Evolutionary conservation across 2,329 filamentous ascomycete genomes (phyloP).

Genomic region (Aspergillus sp.): DNA sequence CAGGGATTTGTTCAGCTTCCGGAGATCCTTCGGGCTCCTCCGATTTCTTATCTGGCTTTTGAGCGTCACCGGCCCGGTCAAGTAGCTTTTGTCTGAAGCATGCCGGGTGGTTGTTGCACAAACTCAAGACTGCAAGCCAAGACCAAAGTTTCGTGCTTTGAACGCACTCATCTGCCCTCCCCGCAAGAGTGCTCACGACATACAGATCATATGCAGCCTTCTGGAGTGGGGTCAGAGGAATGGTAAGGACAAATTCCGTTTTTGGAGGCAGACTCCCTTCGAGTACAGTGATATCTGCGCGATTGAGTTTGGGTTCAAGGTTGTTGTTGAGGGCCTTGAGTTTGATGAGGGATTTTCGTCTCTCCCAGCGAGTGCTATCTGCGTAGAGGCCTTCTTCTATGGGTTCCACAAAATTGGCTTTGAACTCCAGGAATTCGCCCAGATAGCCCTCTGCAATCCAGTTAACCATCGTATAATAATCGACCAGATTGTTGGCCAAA

Average conservation of each 20-base stretch:
- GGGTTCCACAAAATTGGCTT: slow-evolving; percentile 65
- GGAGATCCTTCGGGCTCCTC: slow-evolving; percentile 18
- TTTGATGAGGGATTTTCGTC: slow-evolving; percentile 62
- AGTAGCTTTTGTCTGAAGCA: slow-evolving; percentile 53
- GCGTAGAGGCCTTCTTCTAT: slow-evolving; percentile 70
- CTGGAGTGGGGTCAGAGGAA: slow-evolving; percentile 69
- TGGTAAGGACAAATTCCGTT: slow-evolving; percentile 75
- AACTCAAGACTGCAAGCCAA: slow-evolving; percentile 54
- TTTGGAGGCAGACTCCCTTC: slow-evolving; percentile 70
- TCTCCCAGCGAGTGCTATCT: slow-evolving; percentile 60
- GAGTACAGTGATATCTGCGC: slow-evolving; percentile 68
- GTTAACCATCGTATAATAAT: slow-evolving; percentile 84
- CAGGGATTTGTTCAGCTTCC: slow-evolving; percentile 34
- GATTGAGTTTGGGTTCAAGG: slow-evolving; percentile 74
- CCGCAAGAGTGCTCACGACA: slow-evolving; percentile 41
- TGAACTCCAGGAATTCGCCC: slow-evolving; percentile 68
- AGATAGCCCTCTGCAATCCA: slow-evolving; percentile 83
- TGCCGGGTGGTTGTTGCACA: slow-evolving; percentile 60
- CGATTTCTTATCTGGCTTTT: slow-evolving; percentile 13
- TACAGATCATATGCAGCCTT: slow-evolving; percentile 60
- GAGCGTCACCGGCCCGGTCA: slow-evolving; percentile 31
- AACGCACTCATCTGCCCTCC: slow-evolving; percentile 28
- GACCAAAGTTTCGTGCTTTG: slow-evolving; percentile 50
- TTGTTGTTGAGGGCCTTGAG: slow-evolving; percentile 69
- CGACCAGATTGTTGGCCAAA: slow-evolving; percentile 76